A percentile compares a stretch with the other conserved stretches of the same genome.
Conservation (phyloP, 1,139 yeast species). For the Chernovozyma sophiae-reginae region DNA sequence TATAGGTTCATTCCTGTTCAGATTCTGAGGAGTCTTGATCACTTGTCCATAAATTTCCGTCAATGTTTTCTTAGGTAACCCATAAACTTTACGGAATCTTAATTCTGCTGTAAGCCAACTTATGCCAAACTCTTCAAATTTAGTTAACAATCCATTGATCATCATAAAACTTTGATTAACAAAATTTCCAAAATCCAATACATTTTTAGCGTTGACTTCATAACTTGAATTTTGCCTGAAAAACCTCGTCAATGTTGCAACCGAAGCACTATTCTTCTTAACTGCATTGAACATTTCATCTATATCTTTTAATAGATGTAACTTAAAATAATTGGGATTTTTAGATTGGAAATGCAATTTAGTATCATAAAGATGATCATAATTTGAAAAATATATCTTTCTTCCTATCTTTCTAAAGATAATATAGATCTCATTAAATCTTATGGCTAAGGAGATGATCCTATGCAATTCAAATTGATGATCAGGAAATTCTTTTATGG, state of each 20-base stretch:
- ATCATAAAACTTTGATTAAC: constrained; percentile 27
- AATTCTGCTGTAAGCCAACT: constrained; percentile 37
- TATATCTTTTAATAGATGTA: constrained; percentile 27
- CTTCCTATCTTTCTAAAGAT: constrained; percentile 42
- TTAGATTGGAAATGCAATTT: constrained; percentile 28
- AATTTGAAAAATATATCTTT: constrained; percentile 38
- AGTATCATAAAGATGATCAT: constrained; percentile 37
- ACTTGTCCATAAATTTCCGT: constrained; percentile 12
- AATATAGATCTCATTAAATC: constrained; percentile 45
- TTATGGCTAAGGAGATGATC: constrained; percentile 40
- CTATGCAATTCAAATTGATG: constrained; percentile 41
- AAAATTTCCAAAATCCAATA: constrained; percentile 39
- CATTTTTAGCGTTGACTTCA: constrained; percentile 31
- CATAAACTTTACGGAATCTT: constrained; percentile 31
- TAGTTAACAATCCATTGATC: constrained; percentile 20
- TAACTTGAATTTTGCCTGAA: constrained; percentile 42
- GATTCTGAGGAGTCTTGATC: neutral
- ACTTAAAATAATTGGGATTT: constrained; percentile 25
- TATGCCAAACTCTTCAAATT: constrained; percentile 31
- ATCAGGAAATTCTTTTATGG: neutral
- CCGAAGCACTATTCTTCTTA: constrained; percentile 49
- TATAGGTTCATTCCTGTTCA: neutral
- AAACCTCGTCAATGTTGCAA: constrained; percentile 48
- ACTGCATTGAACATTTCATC: constrained; percentile 43
- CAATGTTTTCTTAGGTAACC: constrained; percentile 25